phyloP scores from a whole-genome alignment of 768 basidiomycete species.

The Leccinellum albellum region DNA sequence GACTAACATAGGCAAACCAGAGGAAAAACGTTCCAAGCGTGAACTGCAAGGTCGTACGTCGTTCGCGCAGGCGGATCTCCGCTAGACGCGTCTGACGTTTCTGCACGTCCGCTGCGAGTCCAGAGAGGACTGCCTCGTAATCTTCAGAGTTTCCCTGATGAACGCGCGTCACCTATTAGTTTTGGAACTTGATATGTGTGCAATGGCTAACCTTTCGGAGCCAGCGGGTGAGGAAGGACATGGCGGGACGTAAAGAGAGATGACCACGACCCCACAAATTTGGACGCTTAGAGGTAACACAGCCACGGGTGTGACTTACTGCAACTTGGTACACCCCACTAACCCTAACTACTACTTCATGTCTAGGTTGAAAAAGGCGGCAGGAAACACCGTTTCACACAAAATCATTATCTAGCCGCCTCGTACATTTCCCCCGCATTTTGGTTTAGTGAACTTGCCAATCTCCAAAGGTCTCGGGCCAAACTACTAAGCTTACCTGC shows the following conservation, averaged over 20 bases:
- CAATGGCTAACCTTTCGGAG: constrained; percentile 24
- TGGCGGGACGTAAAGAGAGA: constrained; percentile 12
- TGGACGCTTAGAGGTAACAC: constrained; percentile 12
- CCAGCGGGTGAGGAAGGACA: constrained; percentile 30
- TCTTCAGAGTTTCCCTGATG: constrained; percentile 45
- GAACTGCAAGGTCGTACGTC: constrained; percentile 69
- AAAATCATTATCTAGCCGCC: neutral
- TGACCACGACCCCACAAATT: constrained; percentile 13
- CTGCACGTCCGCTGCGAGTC: constrained; percentile 64
- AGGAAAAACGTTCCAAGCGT: constrained; percentile 73
- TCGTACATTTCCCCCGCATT: neutral
- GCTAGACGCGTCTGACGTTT: constrained; percentile 70
- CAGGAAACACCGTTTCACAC: neutral
- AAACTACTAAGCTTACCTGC: neutral
- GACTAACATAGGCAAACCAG: constrained; percentile 68
- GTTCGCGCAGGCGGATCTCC: constrained; percentile 83
- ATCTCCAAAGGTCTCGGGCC: neutral
- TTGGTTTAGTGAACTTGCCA: neutral
- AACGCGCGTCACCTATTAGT: neutral
- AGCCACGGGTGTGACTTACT: no score
- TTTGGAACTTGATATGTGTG: neutral
- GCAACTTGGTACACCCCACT: no score
- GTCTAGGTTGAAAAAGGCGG: neutral
- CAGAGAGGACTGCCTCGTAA: constrained; percentile 70
- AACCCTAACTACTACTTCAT: no score